A percentile compares a stretch with the other conserved stretches of the same genome.
These are phyloP conservation scores for Dioszegia aurantiaca DNA, from an alignment of 768 basidiomycete species.

Conservation along the genomic window DNA sequence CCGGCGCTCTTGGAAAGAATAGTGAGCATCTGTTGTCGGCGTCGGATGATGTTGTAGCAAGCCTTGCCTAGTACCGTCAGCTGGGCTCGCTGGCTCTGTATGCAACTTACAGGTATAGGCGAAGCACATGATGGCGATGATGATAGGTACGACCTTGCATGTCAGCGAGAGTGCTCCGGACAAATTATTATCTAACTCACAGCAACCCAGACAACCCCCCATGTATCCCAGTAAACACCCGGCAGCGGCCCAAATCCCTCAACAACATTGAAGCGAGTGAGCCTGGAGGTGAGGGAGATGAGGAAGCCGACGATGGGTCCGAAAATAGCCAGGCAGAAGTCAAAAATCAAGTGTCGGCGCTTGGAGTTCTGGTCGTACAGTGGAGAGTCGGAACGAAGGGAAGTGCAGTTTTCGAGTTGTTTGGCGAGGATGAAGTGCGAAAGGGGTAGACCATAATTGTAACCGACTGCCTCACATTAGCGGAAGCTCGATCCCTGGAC, in stretches of 20 bases:
- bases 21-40: slow-evolving; percentile 42
- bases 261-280: slow-evolving; percentile 44
- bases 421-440: slow-evolving; percentile 48
- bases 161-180: neutral
- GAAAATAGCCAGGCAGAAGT: slow-evolving; percentile 30
- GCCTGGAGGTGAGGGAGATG: slow-evolving; percentile 40
- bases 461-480: no score
- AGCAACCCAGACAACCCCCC: slow-evolving; percentile 48
- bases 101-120: slow-evolving; percentile 42
- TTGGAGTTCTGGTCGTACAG: slow-evolving; percentile 38
- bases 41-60: slow-evolving; percentile 43
- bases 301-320: slow-evolving; percentile 41
- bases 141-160: slow-evolving; percentile 28
- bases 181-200: slow-evolving; percentile 18
- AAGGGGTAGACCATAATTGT: slow-evolving; percentile 49
- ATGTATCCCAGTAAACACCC: slow-evolving; percentile 47
- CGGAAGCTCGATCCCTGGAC: no score
- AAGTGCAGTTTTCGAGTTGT: slow-evolving; percentile 46
- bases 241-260: slow-evolving; percentile 42
- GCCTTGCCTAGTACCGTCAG: slow-evolving; percentile 34
- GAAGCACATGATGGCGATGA: slow-evolving; percentile 27
- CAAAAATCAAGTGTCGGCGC: slow-evolving; percentile 35
- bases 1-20: slow-evolving; percentile 40
- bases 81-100: no score
- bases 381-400: slow-evolving; percentile 40